These are phyloP conservation scores for Trypanosoma brucei DNA, from an alignment of 208 protist species.

Conservation along the genomic window DNA sequence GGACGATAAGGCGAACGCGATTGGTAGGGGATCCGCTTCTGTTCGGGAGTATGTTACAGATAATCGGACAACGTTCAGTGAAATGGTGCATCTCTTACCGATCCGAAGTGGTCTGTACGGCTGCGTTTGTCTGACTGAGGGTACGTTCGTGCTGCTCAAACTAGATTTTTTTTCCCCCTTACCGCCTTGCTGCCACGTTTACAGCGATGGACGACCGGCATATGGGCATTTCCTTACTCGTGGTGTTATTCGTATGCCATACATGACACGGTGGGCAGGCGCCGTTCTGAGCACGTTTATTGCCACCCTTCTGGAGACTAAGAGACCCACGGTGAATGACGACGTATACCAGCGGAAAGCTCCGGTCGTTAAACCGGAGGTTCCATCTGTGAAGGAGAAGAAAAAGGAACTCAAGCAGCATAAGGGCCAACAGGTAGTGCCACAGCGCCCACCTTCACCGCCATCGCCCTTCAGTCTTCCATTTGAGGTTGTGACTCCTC, in stretches of 20 bases:
- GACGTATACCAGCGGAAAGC: slow-evolving; percentile 22
- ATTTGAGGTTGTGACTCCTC: slow-evolving; percentile 64
- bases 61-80: slow-evolving; percentile 36
- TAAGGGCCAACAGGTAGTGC: slow-evolving; percentile 12
- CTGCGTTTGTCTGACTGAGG: slow-evolving; percentile 39
- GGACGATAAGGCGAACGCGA: slow-evolving; percentile 8
- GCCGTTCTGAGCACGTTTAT: slow-evolving; percentile 45
- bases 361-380: slow-evolving; percentile 17
- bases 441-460: slow-evolving; percentile 24
- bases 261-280: slow-evolving; percentile 42
- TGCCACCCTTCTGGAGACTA: slow-evolving; percentile 17
- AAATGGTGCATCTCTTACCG: slow-evolving; percentile 36
- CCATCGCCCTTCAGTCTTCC: slow-evolving; percentile 27
- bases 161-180: slow-evolving; percentile 70
- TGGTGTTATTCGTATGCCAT: slow-evolving; percentile 67
- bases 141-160: slow-evolving; percentile 36
- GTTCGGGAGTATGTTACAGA: slow-evolving; percentile 47
- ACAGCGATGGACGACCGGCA: slow-evolving; percentile 26
- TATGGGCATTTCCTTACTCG: slow-evolving; percentile 50
- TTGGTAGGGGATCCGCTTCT: slow-evolving; percentile 50
- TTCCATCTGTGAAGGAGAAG: slow-evolving; percentile 21
- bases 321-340: slow-evolving; percentile 8
- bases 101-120: slow-evolving; percentile 16
- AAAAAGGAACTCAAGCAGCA: slow-evolving; percentile 17
- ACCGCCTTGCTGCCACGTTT: slow-evolving; percentile 50